These are phyloP conservation scores for Kockiozyma suomiensis DNA, from an alignment of 805 yeast genomes.

Conservation along the genomic window DNA sequence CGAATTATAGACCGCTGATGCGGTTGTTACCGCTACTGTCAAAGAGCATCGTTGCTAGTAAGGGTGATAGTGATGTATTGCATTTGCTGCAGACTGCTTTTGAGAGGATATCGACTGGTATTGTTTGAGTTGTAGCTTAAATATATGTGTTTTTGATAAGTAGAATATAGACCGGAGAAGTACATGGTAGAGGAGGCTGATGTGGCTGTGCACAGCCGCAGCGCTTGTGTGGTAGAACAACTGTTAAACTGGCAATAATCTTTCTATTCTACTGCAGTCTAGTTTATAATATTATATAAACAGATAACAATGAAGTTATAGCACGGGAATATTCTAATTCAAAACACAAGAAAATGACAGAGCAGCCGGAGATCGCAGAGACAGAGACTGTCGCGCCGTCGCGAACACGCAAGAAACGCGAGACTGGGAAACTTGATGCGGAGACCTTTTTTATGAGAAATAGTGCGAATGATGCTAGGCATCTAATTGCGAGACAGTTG, in stretches of 20 bases:
- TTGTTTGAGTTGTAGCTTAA: neutral
- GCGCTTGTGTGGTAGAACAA: no score
- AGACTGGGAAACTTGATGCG: neutral
- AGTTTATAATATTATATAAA: no score
- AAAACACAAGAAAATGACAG: neutral
- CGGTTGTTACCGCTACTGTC: conserved; percentile 31
- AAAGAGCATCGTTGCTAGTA: conserved; percentile 31
- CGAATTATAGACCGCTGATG: conserved; percentile 28
- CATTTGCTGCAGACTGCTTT: conserved; percentile 28
- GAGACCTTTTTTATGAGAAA: conserved; percentile 3
- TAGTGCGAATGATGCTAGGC: neutral
- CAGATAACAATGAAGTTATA: no score
- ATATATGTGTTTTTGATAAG: no score
- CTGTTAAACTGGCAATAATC: no score
- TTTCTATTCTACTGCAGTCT: no score
- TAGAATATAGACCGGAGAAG: neutral
- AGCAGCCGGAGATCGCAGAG: neutral
- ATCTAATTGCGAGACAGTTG: neutral
- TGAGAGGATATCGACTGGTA: conserved; percentile 29
- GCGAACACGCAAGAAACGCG: neutral
- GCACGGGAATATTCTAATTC: no score
- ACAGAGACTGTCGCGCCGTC: neutral
- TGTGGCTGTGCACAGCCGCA: no score
- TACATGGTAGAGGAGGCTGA: no score
- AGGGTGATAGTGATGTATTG: conserved; percentile 23